Base-by-base conservation (phyloP, 805 yeast genomes). In the Hanseniaspora pseudoguilliermondii region DNA sequence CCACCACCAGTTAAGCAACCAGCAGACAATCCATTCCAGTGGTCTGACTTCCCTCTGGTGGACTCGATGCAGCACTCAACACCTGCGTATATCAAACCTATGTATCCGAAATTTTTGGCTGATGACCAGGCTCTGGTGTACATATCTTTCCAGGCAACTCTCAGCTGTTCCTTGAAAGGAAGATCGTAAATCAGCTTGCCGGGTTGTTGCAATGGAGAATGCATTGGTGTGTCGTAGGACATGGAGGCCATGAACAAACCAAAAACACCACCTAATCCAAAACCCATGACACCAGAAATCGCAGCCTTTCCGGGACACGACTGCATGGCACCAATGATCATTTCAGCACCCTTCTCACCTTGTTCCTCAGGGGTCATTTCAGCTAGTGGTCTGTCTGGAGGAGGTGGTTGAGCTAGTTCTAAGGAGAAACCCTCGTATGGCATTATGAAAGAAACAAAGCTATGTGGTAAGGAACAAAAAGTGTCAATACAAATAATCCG, bases 1-100 rank as follows among this genome's bases (percentile, higher is more conserved):
- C 96, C 97, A 36, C 96, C 98, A 46, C 98, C 98, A 0, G 98
- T 93, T 39, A 91, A 74, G 71, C 97, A 93, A 2, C 98, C 98
- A 4, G 97, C 97, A 46, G 80, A 76, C 2, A 87, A 80, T 47
- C 97, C 96, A 66, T 93, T 93, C 71, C 83, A 88, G 11, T 91
- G 79, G 69, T 93, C 98, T 64, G 85, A 89, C 64, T 86, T 89
- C 1, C 95, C 97, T 63, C 97, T 76, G 53, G 80, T 64, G 32
- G 93, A 80, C 68, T 90, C 97, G 50, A 90, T 80, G 47, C 82
- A 77, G 73, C 97, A 90, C 66, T 90, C 97, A 2, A 89, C 91
- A 46, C 96, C 97, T 7, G 95, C 79, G 68, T 84, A 90, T 32
- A 91, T 83, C 75, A 85, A 78, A 64, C 97, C 97, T 61, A 90